phyloP scores from a whole-genome alignment of 768 basidiomycete species.

The Mycena galericulata region DNA sequence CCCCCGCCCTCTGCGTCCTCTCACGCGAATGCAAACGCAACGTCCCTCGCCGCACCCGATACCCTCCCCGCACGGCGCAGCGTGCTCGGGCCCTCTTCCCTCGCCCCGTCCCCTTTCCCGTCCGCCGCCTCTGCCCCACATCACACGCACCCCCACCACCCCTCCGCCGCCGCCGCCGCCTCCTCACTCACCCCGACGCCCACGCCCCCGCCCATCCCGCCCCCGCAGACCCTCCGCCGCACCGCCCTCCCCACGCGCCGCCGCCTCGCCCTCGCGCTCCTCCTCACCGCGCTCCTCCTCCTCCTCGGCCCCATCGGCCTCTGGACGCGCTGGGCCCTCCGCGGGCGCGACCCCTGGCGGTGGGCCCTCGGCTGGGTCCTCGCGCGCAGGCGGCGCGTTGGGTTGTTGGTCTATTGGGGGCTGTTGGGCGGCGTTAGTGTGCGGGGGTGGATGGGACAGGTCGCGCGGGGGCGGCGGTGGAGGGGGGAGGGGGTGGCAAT shows the following conservation, averaged over 20 bases:
- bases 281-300: constrained; percentile 79
- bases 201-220: constrained; percentile 53
- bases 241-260: constrained; percentile 81
- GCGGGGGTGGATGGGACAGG: constrained; percentile 94
- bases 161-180: too few relatives aligned
- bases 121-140: too few relatives aligned
- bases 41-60: constrained; percentile 70
- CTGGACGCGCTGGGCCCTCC: constrained; percentile 93
- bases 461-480: constrained; percentile 75
- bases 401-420: constrained; percentile 89
- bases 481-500: constrained; percentile 3
- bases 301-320: constrained; percentile 87
- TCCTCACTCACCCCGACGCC: constrained; percentile 31
- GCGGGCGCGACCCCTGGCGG: constrained; percentile 85
- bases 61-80: too few relatives aligned
- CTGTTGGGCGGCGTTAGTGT: constrained; percentile 84
- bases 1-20: constrained; percentile 72
- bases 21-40: constrained; percentile 74
- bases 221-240: constrained; percentile 82
- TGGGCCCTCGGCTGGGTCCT: constrained; percentile 86
- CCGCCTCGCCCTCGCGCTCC: constrained; percentile 88
- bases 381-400: constrained; percentile 84
- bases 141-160: too few relatives aligned
- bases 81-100: too few relatives aligned
- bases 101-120: too few relatives aligned